phyloP scores from a whole-genome alignment of 345 rosid genomes.

The Citrus trifoliata region DNA sequence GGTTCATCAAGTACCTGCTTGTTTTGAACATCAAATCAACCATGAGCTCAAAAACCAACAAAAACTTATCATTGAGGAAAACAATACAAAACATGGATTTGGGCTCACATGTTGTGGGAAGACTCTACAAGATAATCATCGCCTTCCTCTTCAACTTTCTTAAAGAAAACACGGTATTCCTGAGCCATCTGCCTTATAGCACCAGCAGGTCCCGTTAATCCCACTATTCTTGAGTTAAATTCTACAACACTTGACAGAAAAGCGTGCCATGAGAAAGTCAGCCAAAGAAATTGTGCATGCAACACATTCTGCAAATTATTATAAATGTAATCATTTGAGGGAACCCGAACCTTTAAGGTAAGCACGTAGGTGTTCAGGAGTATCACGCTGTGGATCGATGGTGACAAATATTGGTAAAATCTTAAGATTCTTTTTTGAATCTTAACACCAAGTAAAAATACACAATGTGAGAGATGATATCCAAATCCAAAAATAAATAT shows the following conservation, averaged over 20 bases:
- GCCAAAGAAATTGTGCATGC: neutral
- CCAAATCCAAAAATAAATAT: slow-evolving; percentile 1
- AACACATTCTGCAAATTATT: neutral
- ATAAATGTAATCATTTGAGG: neutral
- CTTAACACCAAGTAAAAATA: slow-evolving; percentile 39
- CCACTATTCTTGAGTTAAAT: slow-evolving; percentile 67
- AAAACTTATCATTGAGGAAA: neutral
- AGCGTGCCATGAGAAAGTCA: slow-evolving; percentile 7
- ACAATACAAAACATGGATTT: neutral
- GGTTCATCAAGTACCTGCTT: slow-evolving; percentile 75
- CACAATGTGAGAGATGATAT: slow-evolving; percentile 23
- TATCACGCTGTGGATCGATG: slow-evolving; percentile 88
- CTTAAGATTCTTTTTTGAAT: slow-evolving; percentile 45
- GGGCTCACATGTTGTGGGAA: slow-evolving; percentile 71
- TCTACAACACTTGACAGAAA: slow-evolving; percentile 45
- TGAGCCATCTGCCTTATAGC: slow-evolving; percentile 86
- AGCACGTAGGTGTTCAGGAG: slow-evolving; percentile 63
- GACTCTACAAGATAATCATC: slow-evolving; percentile 87
- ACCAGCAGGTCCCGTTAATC: slow-evolving; percentile 60
- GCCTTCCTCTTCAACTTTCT: slow-evolving; percentile 82
- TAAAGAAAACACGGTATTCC: slow-evolving; percentile 77
- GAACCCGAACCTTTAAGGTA: slow-evolving; percentile 66
- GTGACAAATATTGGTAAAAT: slow-evolving; percentile 80
- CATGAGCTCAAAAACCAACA: neutral
- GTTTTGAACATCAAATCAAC: slow-evolving; percentile 9